Base-by-base conservation (phyloP, 1,284 basidiomycete genomes). In the Thecaphora thlaspeos region DNA sequence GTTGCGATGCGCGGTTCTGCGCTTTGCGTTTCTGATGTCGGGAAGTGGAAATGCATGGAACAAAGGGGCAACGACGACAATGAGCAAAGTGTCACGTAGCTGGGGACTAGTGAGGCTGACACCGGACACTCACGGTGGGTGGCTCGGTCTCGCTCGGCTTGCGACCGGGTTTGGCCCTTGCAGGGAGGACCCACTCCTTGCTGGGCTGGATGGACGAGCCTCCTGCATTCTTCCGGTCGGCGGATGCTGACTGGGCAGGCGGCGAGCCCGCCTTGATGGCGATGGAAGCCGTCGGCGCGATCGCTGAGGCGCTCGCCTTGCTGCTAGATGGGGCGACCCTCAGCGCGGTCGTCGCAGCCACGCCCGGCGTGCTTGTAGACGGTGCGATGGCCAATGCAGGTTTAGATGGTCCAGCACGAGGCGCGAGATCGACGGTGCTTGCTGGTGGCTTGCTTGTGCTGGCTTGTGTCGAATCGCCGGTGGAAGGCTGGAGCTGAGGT, bases 161-260 rank as follows among this genome's bases (percentile, higher is more conserved):
- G 8, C 75, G 65, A n/a, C 75, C 75, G 0, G 75, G 73, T 36
- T 77, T 77, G 42, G 74, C 72, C 1, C 75, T 64, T 15, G 68
- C 66, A 10, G 75, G 75, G 1, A 77, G 61, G 10, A 77, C 74
- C 75, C 74, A 76, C 47, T 73, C 65, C 41, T 71, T 72, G 42
- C 55, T 61, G 0, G 74, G 73, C 51, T 74, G 69, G 3, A 75
- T 54, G 4, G 71, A 46, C 8, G 64, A 43, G 10, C 49, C 51
- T 18, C 38, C 46, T 7, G 61, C 65, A 18, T 61, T 64, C 22
- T 61, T 64, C 41, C 28, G 11, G 4, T 30, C 41, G 41, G 10
- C 19, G 8, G 41, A 8, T 24, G 4, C 7, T 3, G 23, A 17
- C n/a, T 11, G 10, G 9, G 32, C 32, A 14, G 32, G 15, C 7